Evolutionary conservation across 345 rosid genomes (phyloP), one percentile per base, ranked within the genome.

Genomic region (Boechera divaricarpa): DNA sequence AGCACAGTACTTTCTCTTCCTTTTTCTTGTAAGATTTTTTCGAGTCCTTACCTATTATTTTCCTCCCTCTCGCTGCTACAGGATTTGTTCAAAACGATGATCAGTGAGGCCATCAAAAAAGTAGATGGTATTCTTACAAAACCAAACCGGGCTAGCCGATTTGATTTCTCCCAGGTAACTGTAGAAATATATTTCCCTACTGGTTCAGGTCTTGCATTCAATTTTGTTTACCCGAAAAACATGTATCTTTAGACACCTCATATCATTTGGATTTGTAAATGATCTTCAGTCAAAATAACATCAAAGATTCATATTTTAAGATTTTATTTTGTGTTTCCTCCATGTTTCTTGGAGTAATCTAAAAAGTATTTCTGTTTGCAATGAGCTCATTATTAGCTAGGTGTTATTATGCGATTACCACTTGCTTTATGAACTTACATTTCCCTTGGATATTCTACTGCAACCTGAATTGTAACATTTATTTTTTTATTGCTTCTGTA

Each of bases 11-110:
- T 57, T 71, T 57, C 18, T n/a, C 57, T 49, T 63, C 55, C 38
- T 39, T 77, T 63, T 44, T 13, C 5, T 63, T 77, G 47, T 70
- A 32, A 39, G 47, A 9, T 31, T 32, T 52, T 41, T 38, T 35
- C 47, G 41, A 67, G 57, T 15, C 28, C 71, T 62, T 49, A 65
- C 53, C 44, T 29, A 5, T 31, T 32, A 64, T 70, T 69, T 33
- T 41, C 65, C 10, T 69, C 51, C 36, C 32, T 63, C 10, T 51
- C 29, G 7, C 51, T 63, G 63, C 44, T 53, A 72, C 74, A 94
- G 97, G 98, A 94, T 87, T 85, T 92, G 73, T 94, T 94, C 79
- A 92, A 94, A 87, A 86, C 95, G 5, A 87, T 88, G 86, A 83
- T 85, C 38, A 77, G 68, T 3, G 95, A 92, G 48, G 91, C 82